phyloP scores from a whole-genome alignment of 2,329 filamentous ascomycete genomes.

The Diplodia corticola region DNA sequence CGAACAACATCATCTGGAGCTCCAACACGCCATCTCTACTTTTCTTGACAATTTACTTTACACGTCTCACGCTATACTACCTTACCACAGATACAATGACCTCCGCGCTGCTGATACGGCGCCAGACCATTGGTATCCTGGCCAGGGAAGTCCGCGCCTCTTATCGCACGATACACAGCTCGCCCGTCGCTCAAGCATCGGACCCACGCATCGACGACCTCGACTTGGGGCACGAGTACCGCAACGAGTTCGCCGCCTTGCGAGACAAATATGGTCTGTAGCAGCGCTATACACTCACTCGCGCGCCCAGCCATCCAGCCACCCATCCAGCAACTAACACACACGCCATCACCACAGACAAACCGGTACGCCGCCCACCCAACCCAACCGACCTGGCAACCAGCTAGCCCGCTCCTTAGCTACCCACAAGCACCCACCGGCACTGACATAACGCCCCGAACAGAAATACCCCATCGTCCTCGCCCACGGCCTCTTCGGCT shows the following conservation, averaged over 20 bases:
- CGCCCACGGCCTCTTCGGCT: conserved; percentile 66
- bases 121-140: neutral
- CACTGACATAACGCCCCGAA: neutral
- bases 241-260: conserved; percentile 63
- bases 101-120: neutral
- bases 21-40: neutral
- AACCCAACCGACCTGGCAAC: neutral
- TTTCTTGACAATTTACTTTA: neutral
- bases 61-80: neutral
- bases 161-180: conserved; percentile 30
- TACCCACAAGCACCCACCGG: neutral
- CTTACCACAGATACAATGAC: neutral
- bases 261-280: conserved; percentile 57
- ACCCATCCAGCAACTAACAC: conserved; percentile 25
- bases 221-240: conserved; percentile 54
- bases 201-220: conserved; percentile 55
- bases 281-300: neutral
- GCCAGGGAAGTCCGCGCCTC: conserved; percentile 26
- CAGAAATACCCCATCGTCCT: conserved; percentile 60
- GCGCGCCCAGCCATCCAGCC: no score
- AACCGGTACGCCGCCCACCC: conserved; percentile 32
- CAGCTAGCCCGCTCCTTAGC: no score
- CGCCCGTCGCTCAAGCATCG: conserved; percentile 30
- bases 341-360: conserved; percentile 34
- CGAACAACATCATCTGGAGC: conserved; percentile 3